phyloP scores from a whole-genome alignment of 495 filamentous ascomycete species.

The Aspergillus nanangensis region DNA sequence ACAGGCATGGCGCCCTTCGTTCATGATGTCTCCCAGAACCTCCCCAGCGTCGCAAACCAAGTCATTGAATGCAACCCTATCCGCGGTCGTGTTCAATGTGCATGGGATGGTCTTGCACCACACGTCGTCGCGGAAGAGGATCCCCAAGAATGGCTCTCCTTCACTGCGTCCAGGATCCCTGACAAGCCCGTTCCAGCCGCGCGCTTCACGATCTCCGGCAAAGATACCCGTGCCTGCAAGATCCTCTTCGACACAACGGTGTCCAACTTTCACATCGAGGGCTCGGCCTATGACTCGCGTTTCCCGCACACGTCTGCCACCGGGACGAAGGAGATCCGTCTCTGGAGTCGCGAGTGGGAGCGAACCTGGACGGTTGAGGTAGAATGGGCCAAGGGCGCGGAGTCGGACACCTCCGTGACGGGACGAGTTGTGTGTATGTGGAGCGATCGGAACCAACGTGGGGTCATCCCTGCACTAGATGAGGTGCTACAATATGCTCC shows the following conservation, averaged over 20 bases:
- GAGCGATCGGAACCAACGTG: constrained; percentile 73
- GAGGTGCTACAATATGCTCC: constrained; percentile 75
- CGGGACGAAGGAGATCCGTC: constrained; percentile 52
- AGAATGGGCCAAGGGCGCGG: constrained; percentile 47
- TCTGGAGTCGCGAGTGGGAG: constrained; percentile 75
- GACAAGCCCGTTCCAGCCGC: constrained; percentile 26
- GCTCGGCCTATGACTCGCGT: constrained; percentile 49
- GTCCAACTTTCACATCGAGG: constrained; percentile 54
- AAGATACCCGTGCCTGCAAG: constrained; percentile 67
- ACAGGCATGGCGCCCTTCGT: constrained; percentile 71
- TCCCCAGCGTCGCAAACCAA: constrained; percentile 69
- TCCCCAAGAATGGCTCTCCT: constrained; percentile 55
- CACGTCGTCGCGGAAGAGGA: constrained; percentile 38
- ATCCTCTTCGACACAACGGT: constrained; percentile 60
- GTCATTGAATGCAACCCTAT: constrained; percentile 46
- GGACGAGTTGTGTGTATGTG: constrained; percentile 78
- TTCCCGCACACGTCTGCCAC: constrained; percentile 52
- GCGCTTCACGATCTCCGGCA: constrained; percentile 55
- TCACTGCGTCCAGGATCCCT: constrained; percentile 50
- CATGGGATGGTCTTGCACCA: constrained; percentile 65
- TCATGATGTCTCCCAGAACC: constrained; percentile 53
- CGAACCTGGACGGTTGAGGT: constrained; percentile 73
- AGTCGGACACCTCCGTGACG: constrained; percentile 45
- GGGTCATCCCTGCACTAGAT: constrained; percentile 78
- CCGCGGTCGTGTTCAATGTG: constrained; percentile 55